phyloP scores from a whole-genome alignment of 192 early-diverging fungal species.

The Backusella tarrabulga region DNA sequence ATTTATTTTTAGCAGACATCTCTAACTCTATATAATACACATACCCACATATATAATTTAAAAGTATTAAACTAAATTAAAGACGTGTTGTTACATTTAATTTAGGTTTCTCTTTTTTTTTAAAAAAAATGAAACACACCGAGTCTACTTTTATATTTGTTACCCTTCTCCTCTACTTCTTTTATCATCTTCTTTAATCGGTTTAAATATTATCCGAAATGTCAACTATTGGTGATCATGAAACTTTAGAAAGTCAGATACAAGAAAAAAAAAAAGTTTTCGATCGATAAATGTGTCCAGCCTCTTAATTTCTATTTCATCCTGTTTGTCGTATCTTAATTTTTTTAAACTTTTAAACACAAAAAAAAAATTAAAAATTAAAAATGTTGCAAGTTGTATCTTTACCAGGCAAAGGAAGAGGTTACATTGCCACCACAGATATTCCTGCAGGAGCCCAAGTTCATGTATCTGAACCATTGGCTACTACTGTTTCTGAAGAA shows the following conservation, averaged over 20 bases:
- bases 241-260: constrained; percentile 1
- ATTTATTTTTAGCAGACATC: background rate
- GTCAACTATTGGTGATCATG: background rate
- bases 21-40: background rate
- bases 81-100: background rate
- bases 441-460: constrained; percentile 15
- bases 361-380: background rate
- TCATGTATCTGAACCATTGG: constrained; percentile 17
- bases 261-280: background rate
- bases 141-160: background rate
- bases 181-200: background rate
- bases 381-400: background rate
- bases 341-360: background rate
- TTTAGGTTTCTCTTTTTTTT: background rate
- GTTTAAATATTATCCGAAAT: background rate
- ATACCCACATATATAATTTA: no score
- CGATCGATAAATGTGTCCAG: background rate
- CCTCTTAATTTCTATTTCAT: background rate
- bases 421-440: constrained; percentile 12
- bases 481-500: constrained; percentile 18
- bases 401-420: constrained; percentile 24
- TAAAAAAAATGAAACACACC: background rate
- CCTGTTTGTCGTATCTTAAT: background rate
- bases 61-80: background rate
- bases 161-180: background rate